These are phyloP conservation scores for Trametes meyenii DNA, from an alignment of 768 basidiomycete genomes.

Conservation along the genomic window DNA sequence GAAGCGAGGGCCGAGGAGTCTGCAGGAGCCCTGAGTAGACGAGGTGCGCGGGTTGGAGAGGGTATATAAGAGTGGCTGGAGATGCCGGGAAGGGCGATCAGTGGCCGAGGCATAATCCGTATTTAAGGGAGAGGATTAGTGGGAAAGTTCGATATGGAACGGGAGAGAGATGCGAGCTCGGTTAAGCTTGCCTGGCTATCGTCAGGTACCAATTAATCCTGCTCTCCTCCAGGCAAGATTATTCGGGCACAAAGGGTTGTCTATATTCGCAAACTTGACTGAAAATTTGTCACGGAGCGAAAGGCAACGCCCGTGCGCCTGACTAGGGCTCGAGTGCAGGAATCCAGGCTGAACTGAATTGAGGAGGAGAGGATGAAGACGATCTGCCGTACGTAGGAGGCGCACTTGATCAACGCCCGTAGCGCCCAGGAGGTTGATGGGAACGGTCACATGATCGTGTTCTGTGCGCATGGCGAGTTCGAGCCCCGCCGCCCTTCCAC, in stretches of 20 bases:
- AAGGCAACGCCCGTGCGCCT: too few species aligned
- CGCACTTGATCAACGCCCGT: background rate
- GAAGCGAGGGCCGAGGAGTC: background rate
- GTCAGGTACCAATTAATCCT: background rate
- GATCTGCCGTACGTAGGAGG: background rate
- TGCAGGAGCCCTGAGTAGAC: background rate
- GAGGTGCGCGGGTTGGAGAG: background rate
- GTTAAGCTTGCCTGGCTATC: background rate
- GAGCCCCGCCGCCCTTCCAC: background rate
- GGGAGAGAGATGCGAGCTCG: background rate
- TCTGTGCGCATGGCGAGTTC: background rate
- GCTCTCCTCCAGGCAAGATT: background rate
- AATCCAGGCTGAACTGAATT: background rate
- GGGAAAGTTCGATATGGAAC: background rate
- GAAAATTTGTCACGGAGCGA: too few species aligned
- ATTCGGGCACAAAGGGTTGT: background rate
- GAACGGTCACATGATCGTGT: slow-evolving; percentile 10
- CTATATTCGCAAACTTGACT: too few species aligned
- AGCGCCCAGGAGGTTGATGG: background rate
- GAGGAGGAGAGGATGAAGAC: background rate
- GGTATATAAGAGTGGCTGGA: background rate
- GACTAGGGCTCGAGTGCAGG: too few species aligned
- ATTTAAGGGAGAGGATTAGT: background rate
- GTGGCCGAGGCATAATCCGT: background rate
- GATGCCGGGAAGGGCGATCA: background rate